phyloP scores from a whole-genome alignment of 208 protist genomes.

The Phytomonas francai region DNA sequence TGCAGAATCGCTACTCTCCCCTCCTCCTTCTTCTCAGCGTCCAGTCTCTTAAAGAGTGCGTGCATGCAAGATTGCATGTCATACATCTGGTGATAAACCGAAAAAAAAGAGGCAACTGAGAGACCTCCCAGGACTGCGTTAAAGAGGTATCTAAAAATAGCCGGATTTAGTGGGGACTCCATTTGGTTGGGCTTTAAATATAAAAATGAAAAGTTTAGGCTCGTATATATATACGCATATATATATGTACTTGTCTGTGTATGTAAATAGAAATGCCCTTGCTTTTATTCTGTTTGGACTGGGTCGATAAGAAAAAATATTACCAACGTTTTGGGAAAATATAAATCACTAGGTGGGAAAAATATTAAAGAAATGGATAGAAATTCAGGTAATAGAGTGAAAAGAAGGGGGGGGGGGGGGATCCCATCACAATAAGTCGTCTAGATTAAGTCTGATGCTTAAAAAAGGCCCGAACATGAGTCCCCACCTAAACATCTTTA shows the following conservation, averaged over 20 bases:
- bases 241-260: conserved; percentile 11
- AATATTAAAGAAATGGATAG: neutral
- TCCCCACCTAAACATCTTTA: neutral
- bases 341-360: neutral
- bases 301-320: neutral
- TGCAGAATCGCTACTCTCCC: conserved; percentile 26
- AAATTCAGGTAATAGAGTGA: neutral
- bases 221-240: conserved; percentile 9
- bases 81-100: conserved; percentile 75
- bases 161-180: conserved; percentile 83
- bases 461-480: neutral
- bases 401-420: conserved; percentile 6
- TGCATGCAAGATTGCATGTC: conserved; percentile 36
- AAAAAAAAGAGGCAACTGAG: conserved; percentile 41
- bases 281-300: neutral
- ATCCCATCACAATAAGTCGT: neutral
- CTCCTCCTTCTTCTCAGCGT: conserved; percentile 25
- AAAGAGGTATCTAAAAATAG: conserved; percentile 61
- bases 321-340: neutral
- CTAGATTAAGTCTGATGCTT: neutral
- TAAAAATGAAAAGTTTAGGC: neutral
- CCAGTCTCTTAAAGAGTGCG: conserved; percentile 28
- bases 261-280: neutral
- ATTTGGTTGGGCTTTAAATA: conserved; percentile 19
- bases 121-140: conserved; percentile 44